These are phyloP conservation scores for Termitomyces bulborhizus DNA, from an alignment of 768 basidiomycete species.

Conservation along the genomic window DNA sequence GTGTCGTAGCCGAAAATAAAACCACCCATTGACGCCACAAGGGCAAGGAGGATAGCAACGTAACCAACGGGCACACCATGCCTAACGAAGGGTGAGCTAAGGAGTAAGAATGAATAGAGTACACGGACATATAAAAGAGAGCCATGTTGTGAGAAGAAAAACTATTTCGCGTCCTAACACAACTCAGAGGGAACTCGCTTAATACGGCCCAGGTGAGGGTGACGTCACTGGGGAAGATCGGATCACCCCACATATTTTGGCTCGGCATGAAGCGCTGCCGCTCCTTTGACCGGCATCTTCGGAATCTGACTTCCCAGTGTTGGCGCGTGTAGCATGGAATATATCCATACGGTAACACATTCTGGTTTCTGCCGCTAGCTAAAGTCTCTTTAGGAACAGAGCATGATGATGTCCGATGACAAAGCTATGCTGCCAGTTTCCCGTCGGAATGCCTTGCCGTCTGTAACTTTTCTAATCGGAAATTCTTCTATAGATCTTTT, in stretches of 20 bases:
- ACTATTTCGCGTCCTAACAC: neutral
- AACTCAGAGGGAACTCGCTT: neutral
- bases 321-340: neutral
- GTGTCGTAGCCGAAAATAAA: constrained; percentile 69
- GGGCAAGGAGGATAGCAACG: constrained; percentile 58
- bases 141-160: constrained; percentile 8
- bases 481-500: too few species aligned
- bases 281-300: neutral
- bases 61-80: constrained; percentile 57
- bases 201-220: neutral
- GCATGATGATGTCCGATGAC: too few species aligned
- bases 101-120: neutral
- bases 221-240: constrained; percentile 6
- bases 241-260: neutral
- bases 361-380: neutral
- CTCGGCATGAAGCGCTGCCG: neutral
- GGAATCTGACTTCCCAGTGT: neutral
- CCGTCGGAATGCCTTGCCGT: too few species aligned
- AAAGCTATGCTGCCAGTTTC: too few species aligned
- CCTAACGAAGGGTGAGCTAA: constrained; percentile 21
- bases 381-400: too few species aligned
- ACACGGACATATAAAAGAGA: constrained; percentile 15
- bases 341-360: neutral
- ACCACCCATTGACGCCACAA: constrained; percentile 68
- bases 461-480: too few species aligned